Evolutionary conservation across 176 grass and related monocot genomes (phyloP).

Genomic region (Aegilops tauschii): DNA sequence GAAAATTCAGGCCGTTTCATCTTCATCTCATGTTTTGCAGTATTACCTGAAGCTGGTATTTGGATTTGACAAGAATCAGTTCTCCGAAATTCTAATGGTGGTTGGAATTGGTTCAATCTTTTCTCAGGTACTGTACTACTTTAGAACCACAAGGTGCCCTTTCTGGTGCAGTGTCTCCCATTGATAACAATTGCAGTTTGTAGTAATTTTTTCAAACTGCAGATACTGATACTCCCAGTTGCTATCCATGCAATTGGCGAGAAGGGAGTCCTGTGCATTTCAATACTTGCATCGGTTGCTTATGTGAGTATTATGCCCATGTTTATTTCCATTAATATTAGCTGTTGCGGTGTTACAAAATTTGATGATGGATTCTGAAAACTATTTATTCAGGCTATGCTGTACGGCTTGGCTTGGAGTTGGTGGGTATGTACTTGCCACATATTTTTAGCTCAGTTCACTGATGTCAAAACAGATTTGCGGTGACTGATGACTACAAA

Average conservation of each 20-base stretch:
- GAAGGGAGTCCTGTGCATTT: constrained; percentile 67
- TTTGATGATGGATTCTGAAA: neutral
- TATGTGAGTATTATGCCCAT: constrained; percentile 51
- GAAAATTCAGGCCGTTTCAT: neutral
- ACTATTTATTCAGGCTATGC: constrained; percentile 44
- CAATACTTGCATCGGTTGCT: constrained; percentile 53
- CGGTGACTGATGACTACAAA: neutral
- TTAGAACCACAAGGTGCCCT: neutral
- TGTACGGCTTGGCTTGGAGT: constrained; percentile 84
- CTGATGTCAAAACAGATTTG: neutral
- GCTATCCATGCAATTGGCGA: constrained; percentile 55
- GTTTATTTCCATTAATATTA: constrained; percentile 1
- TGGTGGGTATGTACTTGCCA: constrained; percentile 57
- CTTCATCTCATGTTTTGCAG: constrained; percentile 30
- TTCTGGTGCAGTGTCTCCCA: neutral
- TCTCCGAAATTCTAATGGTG: constrained; percentile 85
- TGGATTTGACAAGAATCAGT: constrained; percentile 88
- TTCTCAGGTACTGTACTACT: constrained; percentile 64
- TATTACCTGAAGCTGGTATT: constrained; percentile 87
- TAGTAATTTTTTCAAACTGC: neutral
- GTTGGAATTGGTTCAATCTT: constrained; percentile 82
- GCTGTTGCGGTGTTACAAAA: neutral
- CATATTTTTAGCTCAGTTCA: constrained; percentile 1
- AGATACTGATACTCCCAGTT: constrained; percentile 77
- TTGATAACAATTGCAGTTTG: neutral